Evolutionary conservation across 768 basidiomycete genomes (phyloP), one percentile per base, ranked within the genome.

Genomic region (Mycena venus): DNA sequence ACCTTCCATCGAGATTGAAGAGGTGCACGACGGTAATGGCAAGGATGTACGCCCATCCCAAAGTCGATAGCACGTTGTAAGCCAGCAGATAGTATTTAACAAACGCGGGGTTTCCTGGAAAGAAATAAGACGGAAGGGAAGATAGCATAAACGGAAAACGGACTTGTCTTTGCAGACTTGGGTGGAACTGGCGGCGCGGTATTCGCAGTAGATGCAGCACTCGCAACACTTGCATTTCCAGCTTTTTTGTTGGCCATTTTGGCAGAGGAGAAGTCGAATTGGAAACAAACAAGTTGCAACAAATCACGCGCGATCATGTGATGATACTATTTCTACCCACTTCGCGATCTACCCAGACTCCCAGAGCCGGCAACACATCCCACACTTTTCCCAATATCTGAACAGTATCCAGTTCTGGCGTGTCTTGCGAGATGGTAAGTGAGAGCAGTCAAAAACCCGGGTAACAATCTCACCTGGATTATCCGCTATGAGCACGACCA

Each of bases 31-130:
- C 66, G 68, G 91, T 90, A 61, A 85, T 80, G 79, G 86, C 72
- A 77, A 98, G 91, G 72, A 98, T 83, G 82, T 91, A 90, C 0
- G 83, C 82, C 97, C 97, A 99, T 55, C 92, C 93, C 17, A 91
- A 58, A 0, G 93, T 86, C 0, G 96, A 96, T 40, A 92, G 78
- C 75, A 89, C 77, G 84, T 99, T 98, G 89, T 97, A 99, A 0
- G 85, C 81, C 68, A 95, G 78, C 4, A 99, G 89, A 85, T 98
- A 98, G 81, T 84, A 85, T 71, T 86, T 88, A 60, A 88, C 79
- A 27, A 80, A 68, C 0, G 79, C 34, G 47, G 73, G 65, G 69
- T 70, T 74, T 36, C 53, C 75, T 77, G 56, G 38, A 32, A 40
- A 9, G n/a, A 9, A 51, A 55, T 66, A 27, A 62, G 59, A n/a